A percentile compares a stretch with the other conserved stretches of the same genome.
These are phyloP conservation scores for Fusarium redolens DNA, from an alignment of 2,329 filamentous ascomycete species.

Conservation along the genomic window DNA sequence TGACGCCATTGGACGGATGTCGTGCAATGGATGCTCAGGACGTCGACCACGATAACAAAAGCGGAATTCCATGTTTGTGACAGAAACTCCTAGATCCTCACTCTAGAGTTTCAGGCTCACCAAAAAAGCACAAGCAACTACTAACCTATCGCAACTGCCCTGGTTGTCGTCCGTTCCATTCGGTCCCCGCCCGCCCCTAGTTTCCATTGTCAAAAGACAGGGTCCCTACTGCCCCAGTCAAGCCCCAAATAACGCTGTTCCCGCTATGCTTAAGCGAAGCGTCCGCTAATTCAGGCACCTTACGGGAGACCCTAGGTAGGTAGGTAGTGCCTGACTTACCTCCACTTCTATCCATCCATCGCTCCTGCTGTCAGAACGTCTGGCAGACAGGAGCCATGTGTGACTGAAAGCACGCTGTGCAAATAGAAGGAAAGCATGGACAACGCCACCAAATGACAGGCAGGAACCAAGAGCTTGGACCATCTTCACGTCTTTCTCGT, in stretches of 20 bases:
- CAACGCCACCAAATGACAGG: conserved; percentile 19
- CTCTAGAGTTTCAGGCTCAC: conserved; percentile 45
- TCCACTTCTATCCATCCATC: background rate
- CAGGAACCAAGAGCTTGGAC: conserved; percentile 29
- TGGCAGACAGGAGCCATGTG: conserved; percentile 9
- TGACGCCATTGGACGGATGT: background rate
- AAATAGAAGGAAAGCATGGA: conserved; percentile 20
- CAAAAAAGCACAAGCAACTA: conserved; percentile 36
- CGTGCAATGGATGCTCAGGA: conserved; percentile 5
- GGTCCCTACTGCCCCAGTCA: conserved; percentile 15
- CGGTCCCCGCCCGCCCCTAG: conserved; percentile 10
- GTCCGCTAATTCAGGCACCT: conserved; percentile 27
- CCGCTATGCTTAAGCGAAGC: conserved; percentile 46
- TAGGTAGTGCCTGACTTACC: background rate
- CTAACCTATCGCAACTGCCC: conserved; percentile 37
- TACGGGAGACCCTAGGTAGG: conserved; percentile 5
- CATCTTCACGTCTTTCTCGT: background rate
- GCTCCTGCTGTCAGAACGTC: background rate
- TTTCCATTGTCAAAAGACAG: background rate
- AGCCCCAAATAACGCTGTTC: conserved; percentile 42
- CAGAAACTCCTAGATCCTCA: conserved; percentile 35
- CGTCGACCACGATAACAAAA: conserved; percentile 4
- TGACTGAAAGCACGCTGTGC: conserved; percentile 6
- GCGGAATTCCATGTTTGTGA: conserved; percentile 20
- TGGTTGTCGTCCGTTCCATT: conserved; percentile 32